phyloP scores from a whole-genome alignment of 768 basidiomycete genomes.

The Boletus fagicola region DNA sequence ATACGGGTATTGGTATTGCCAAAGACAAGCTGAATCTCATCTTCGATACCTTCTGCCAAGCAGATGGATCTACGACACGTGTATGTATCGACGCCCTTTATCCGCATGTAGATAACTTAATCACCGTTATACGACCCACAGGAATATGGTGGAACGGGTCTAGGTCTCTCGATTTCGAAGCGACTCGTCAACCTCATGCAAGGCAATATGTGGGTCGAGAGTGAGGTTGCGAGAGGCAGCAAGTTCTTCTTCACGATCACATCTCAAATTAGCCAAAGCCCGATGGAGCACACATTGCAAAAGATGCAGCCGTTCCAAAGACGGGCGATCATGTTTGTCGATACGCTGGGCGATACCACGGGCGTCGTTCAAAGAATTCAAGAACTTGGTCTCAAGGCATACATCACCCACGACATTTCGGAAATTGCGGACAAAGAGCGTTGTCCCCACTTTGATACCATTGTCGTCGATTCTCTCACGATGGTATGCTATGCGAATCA shows the following conservation, averaged over 20 bases:
- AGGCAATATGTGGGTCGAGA: conserved; percentile 98
- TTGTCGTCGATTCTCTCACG: conserved; percentile 86
- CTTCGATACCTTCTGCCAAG: conserved; percentile 99
- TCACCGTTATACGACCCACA: conserved; percentile 31
- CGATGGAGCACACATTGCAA: conserved; percentile 65
- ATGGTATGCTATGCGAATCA: conserved; percentile 55
- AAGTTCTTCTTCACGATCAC: conserved; percentile 97
- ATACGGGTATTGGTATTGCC: conserved; percentile 98
- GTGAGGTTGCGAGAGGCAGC: conserved; percentile 88
- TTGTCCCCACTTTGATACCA: conserved; percentile 89
- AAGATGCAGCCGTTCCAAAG: conserved; percentile 88
- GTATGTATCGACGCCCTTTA: conserved; percentile 41
- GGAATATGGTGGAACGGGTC: conserved; percentile 97
- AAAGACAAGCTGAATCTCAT: conserved; percentile 98
- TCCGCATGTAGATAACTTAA: conserved; percentile 9
- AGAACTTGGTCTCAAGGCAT: conserved; percentile 76
- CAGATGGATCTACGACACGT: conserved; percentile 95
- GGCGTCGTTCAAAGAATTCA: conserved; percentile 74
- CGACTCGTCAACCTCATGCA: conserved; percentile 96
- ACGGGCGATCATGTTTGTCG: conserved; percentile 88
- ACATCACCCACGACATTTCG: conserved; percentile 72
- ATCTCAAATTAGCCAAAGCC: conserved; percentile 73
- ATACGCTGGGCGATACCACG: conserved; percentile 74
- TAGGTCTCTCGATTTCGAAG: conserved; percentile 96
- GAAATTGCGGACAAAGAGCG: conserved; percentile 80